These are phyloP conservation scores for Hibiscus tridactylites DNA, from an alignment of 345 rosid species.

Conservation along the genomic window DNA sequence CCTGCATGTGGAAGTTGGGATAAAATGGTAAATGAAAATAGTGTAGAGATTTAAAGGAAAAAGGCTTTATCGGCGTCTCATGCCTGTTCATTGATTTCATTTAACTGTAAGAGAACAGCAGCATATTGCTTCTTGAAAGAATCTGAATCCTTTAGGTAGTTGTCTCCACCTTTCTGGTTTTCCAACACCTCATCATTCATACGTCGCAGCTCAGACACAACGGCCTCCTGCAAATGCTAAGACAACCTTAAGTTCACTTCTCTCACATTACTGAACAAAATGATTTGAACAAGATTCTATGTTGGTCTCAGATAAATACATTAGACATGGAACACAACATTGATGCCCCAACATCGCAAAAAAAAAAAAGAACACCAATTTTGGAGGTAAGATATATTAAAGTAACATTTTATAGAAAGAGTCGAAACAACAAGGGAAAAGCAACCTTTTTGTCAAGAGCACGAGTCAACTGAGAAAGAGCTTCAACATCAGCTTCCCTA, in stretches of 20 bases:
- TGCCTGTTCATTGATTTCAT: constrained; percentile 75
- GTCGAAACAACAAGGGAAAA: not conserved
- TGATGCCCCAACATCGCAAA: not conserved
- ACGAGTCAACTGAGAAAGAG: constrained; percentile 45
- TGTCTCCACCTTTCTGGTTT: constrained; percentile 49
- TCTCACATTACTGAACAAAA: not conserved
- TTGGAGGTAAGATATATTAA: not conserved
- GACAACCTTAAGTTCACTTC: constrained; percentile 18
- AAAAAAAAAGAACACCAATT: not conserved
- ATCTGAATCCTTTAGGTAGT: constrained; percentile 52
- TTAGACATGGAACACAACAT: not conserved
- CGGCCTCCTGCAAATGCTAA: constrained; percentile 49
- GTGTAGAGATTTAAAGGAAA: constrained; percentile 16
- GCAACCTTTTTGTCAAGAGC: constrained; percentile 54
- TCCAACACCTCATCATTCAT: constrained; percentile 61
- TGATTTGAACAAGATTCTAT: constrained; percentile 6
- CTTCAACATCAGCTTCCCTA: constrained; percentile 56
- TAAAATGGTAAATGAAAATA: not conserved
- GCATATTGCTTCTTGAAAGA: constrained; percentile 73
- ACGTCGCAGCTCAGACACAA: constrained; percentile 58
- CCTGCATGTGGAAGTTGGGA: constrained; percentile 30
- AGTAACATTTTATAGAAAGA: not conserved
- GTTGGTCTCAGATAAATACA: not conserved
- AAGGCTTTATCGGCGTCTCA: constrained; percentile 11
- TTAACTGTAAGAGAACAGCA: constrained; percentile 59